phyloP scores from a whole-genome alignment of 1,284 basidiomycete genomes.

The Tranzscheliella williamsii region DNA sequence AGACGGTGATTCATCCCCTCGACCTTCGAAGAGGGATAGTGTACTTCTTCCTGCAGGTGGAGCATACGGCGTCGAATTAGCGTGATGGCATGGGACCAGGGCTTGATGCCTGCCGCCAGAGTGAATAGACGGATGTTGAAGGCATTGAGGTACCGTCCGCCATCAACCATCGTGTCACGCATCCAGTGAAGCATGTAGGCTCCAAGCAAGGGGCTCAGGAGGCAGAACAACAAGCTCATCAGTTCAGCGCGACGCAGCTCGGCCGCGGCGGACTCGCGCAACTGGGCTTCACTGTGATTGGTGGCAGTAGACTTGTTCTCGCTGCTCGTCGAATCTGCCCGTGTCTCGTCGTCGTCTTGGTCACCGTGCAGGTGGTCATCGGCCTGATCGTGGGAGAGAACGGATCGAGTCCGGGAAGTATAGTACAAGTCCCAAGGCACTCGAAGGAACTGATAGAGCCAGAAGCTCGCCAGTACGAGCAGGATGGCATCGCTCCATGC shows the following conservation, averaged over 20 bases:
- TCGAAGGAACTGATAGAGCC: constrained; percentile 54
- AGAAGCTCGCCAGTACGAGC: constrained; percentile 60
- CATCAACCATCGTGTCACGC: constrained; percentile 55
- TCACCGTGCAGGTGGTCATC: constrained; percentile 11
- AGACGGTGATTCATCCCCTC: constrained; percentile 55
- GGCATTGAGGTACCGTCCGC: constrained; percentile 53
- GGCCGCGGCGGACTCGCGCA: constrained; percentile 37
- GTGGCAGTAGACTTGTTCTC: background rate
- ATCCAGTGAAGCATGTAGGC: constrained; percentile 58
- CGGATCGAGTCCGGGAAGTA: constrained; percentile 41
- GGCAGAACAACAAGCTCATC: constrained; percentile 50
- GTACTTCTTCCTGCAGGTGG: constrained; percentile 55
- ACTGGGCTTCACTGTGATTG: constrained; percentile 3
- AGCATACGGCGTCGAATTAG: constrained; percentile 47
- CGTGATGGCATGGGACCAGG: constrained; percentile 46
- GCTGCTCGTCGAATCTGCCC: background rate
- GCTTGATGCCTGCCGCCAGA: constrained; percentile 61
- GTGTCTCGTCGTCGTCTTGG: constrained; percentile 4
- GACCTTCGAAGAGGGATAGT: constrained; percentile 55
- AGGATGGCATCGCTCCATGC: constrained; percentile 62
- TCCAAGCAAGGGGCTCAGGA: constrained; percentile 58
- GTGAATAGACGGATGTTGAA: constrained; percentile 60
- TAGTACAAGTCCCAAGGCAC: constrained; percentile 44
- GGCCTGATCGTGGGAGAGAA: constrained; percentile 41
- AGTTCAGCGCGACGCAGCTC: constrained; percentile 59